Conservation (phyloP, 345 rosid genomes). For the Gossypium herbaceum region DNA sequence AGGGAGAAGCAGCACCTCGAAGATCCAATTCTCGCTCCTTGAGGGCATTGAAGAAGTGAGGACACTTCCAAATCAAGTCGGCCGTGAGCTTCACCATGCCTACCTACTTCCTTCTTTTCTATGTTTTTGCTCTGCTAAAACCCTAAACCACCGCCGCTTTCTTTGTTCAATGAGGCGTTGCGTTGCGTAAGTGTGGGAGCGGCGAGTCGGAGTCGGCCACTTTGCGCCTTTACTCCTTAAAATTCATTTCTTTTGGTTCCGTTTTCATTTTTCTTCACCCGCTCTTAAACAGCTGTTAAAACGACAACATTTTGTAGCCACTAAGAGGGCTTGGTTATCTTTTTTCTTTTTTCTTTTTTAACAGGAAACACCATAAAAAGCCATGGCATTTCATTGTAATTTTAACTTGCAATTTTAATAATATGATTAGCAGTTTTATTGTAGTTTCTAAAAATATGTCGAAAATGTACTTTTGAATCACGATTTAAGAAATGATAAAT, state of each 20-base stretch:
- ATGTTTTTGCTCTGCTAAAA: not conserved
- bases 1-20: slow-evolving; percentile 49
- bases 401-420: too few species aligned
- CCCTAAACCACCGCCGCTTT: not conserved
- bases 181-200: not conserved
- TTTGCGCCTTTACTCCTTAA: not conserved
- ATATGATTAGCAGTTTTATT: too few species aligned
- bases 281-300: not conserved
- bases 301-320: not conserved
- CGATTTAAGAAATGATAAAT: too few species aligned
- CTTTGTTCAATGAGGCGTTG: not conserved
- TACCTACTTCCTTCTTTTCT: not conserved
- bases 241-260: not conserved
- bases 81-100: slow-evolving; percentile 95
- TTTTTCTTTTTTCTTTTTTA: too few species aligned
- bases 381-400: too few species aligned
- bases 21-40: slow-evolving; percentile 97
- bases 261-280: not conserved
- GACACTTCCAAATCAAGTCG: slow-evolving; percentile 96
- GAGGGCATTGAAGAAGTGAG: slow-evolving; percentile 97
- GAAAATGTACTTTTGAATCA: rapidly evolving
- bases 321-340: not conserved
- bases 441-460: too few species aligned
- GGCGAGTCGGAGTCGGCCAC: not conserved
- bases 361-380: too few species aligned